Percentiles rank a stretch among this genome's conserved stretches.
phyloP scores from a whole-genome alignment of 2,329 filamentous ascomycete genomes.

The Botrytis tulipae region DNA sequence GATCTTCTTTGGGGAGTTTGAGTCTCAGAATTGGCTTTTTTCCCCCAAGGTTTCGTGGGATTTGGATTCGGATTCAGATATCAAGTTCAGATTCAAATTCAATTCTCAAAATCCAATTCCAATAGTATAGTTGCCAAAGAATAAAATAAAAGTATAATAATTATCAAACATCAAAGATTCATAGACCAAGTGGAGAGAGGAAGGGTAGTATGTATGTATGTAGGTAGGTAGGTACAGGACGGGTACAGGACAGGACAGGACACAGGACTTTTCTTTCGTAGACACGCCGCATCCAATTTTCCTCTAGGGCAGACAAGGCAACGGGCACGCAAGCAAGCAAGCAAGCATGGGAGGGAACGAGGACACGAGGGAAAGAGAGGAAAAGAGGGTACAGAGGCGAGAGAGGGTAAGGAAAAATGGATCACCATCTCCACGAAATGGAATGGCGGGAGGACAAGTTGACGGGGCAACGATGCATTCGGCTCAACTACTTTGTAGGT shows the following conservation, averaged over 20 bases:
- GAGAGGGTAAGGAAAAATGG: not conserved
- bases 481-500: not conserved
- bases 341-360: not conserved
- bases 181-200: not conserved
- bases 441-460: conserved; percentile 11
- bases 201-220: not conserved
- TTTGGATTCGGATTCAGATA: not conserved
- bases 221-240: not conserved
- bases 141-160: not conserved
- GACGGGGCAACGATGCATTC: not conserved
- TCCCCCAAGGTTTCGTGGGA: not conserved
- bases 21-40: not conserved
- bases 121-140: not conserved
- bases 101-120: not conserved
- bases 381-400: no score
- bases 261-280: not conserved
- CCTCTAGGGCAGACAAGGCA: not conserved
- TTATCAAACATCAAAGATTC: not conserved
- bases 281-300: not conserved
- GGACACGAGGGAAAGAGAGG: no score
- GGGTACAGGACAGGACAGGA: not conserved
- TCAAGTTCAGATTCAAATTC: not conserved
- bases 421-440: conserved; percentile 11
- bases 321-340: not conserved
- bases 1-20: not conserved